Evolutionary conservation across 306 rosid species (phyloP), one percentile per base, ranked within the genome.

Genomic region (Dalbergia cultrata): DNA sequence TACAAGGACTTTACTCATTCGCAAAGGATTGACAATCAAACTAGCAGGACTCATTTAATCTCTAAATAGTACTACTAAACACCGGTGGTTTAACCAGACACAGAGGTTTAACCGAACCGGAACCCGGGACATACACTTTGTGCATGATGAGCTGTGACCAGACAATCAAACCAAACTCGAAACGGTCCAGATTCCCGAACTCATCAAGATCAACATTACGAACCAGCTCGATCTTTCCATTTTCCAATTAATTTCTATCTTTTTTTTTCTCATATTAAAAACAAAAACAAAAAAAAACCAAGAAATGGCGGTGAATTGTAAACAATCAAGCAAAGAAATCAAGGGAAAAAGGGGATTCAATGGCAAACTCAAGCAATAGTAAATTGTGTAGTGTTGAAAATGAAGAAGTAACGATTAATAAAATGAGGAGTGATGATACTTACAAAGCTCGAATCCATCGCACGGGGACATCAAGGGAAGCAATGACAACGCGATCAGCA

Each of bases 401-500:
- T 10, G 50, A 13, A 45, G 50, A 45, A 45, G 31, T 26, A 26
- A 26, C 2, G 31, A 8, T 45, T 9, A 22, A 43, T 5, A 45
- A 34, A 37, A 11, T 14, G 7, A 16, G 4, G 31, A 31, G 13
- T 9, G 19, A 35, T 12, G 18, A 44, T 45, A 88, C 97, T 89
- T 85, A 94, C 98, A 94, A 81, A 53, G 97, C 84, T 59, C 56
- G 97, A 70, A 88, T 83, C 98, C 98, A 94, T 0, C 75, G 86
- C n/a, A 16, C 54, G 44, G 98, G 98, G 11, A 92, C 97, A 80
- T 94, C 98, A 6, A 79, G 3, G 3, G 98, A 94, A 69, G 98
- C 98, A 85, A 94, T 94, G 84, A 94, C 94, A 76, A 94, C 87
- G 69, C 86, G 98, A 89, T 94, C 98, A 57, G 98, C 97, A 1